A percentile compares a stretch with the other conserved stretches of the same genome.
phyloP scores from a whole-genome alignment of 140 eudicot species.

The Cichorium intybus region DNA sequence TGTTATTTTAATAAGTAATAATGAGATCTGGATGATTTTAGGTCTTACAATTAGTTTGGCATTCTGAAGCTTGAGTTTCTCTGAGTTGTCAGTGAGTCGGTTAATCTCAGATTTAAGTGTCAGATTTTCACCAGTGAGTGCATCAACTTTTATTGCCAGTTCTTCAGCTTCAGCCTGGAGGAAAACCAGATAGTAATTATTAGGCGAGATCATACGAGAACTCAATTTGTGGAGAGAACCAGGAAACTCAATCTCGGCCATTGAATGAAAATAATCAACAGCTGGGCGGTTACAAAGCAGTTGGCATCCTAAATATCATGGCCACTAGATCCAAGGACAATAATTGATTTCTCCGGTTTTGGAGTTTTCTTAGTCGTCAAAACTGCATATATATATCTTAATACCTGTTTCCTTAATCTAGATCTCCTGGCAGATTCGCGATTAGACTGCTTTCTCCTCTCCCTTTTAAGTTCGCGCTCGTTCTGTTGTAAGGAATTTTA shows the following conservation, averaged over 20 bases:
- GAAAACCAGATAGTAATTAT: too few species aligned
- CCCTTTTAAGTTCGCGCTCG: conserved; percentile 82
- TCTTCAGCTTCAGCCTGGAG: conserved; percentile 91
- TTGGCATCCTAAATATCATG: too few species aligned
- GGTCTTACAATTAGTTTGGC: conserved; percentile 55
- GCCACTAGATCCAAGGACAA: too few species aligned
- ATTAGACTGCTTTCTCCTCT: conserved; percentile 81
- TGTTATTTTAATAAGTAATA: background rate
- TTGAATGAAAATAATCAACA: too few species aligned
- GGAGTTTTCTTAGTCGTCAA: too few species aligned
- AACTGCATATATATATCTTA: too few species aligned
- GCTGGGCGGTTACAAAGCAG: too few species aligned
- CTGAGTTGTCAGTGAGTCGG: conserved; percentile 50
- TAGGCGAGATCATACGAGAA: too few species aligned
- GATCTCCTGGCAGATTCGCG: conserved; percentile 93
- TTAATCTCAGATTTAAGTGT: conserved; percentile 59
- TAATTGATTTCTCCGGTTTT: too few species aligned
- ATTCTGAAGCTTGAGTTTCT: conserved; percentile 71
- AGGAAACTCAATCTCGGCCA: too few species aligned
- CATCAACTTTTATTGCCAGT: conserved; percentile 63
- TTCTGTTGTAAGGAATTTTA: conserved; percentile 57
- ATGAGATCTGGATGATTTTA: background rate
- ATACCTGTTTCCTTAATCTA: conserved; percentile 88
- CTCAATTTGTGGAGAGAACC: too few species aligned
- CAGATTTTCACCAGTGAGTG: conserved; percentile 66